phyloP scores from a whole-genome alignment of 2,329 filamentous ascomycete species.

The Dactylonectria estremocensis region DNA sequence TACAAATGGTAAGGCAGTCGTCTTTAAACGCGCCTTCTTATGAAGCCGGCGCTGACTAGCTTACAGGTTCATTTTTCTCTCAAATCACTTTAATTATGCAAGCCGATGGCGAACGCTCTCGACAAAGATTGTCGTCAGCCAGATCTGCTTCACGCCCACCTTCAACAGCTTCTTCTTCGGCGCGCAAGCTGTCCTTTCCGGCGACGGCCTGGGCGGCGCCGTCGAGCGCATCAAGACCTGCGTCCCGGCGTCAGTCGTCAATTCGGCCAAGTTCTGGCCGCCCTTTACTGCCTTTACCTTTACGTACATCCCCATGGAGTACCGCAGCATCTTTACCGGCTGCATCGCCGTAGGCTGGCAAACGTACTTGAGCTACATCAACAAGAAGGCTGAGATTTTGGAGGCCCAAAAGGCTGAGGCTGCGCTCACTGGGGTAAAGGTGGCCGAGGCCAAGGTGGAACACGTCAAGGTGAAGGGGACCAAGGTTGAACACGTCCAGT shows the following conservation, averaged over 20 bases:
- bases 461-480: slow-evolving; percentile 5
- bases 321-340: slow-evolving; percentile 85
- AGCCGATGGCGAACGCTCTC: slow-evolving; percentile 80
- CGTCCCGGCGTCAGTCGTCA: slow-evolving; percentile 82
- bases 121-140: slow-evolving; percentile 86
- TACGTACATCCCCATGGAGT: slow-evolving; percentile 84
- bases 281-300: slow-evolving; percentile 90
- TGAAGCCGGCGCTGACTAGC: not conserved
- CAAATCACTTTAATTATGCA: slow-evolving; percentile 86
- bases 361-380: slow-evolving; percentile 88
- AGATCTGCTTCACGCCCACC: slow-evolving; percentile 83
- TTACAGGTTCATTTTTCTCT: slow-evolving; percentile 84
- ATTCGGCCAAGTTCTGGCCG: slow-evolving; percentile 91
- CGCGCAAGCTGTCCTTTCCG: slow-evolving; percentile 81
- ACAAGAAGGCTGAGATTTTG: slow-evolving; percentile 75
- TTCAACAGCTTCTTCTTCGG: slow-evolving; percentile 91
- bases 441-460: slow-evolving; percentile 6
- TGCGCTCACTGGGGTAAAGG: slow-evolving; percentile 16
- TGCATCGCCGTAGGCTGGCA: slow-evolving; percentile 91
- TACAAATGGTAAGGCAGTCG: slow-evolving; percentile 81
- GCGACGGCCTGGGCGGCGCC: slow-evolving; percentile 75
- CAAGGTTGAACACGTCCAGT: not conserved
- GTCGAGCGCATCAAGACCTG: slow-evolving; percentile 81
- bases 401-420: slow-evolving; percentile 34
- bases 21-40: not conserved